Base-by-base conservation (phyloP, 2,329 filamentous ascomycete species). In the Penicillium sp. region DNA sequence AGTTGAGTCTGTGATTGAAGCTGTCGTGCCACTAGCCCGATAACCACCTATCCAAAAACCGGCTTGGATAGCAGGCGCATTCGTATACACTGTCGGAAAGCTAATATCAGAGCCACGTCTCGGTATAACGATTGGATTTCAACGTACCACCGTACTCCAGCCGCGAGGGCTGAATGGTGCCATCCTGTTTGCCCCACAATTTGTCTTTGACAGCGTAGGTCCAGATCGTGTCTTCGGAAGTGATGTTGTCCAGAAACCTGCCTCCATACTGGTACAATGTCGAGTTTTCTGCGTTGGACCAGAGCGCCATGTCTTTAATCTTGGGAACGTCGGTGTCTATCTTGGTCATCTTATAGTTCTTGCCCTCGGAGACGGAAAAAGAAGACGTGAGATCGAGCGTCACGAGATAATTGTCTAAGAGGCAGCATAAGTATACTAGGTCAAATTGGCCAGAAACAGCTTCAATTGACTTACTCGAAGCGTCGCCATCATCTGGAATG, bases 221-320 rank as follows among this genome's bases (percentile, higher is more conserved):
- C 51, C 56, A 60, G 3, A 55, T 35, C 5, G 47, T 46, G 15
- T 58, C 41, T 42, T 59, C 58, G 10, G 44, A 21, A 10, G 53
- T 54, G 6, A 40, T 51, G 25, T 54, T 34, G 12, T 40, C 47
- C 13, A 50, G 37, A 32, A 45, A 35, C 6, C 52, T 40, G 1
- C 59, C 59, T 6, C 59, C 59, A 32, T 61, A 57, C 31, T 41
- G 41, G 46, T 45, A 61, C 21, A 59, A 45, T 3, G 59, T 59
- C 6, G 41, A 44, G 9, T 61, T 61, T 13, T 32, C 50, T 21
- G 25, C 37, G 32, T 46, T 57, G 1, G 54, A 55, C 59, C 54
- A 57, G 7, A 59, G 27, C 13, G 59, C 57, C 35, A 55, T 56
- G 35, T 59, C 57, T 37, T 54, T 61, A 12, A 61, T 27, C 21